Percentiles rank a stretch among this genome's conserved stretches.
phyloP scores from a whole-genome alignment of 225 moss, liverwort and hornwort genomes.

The Pseudoscleropodium purum region DNA sequence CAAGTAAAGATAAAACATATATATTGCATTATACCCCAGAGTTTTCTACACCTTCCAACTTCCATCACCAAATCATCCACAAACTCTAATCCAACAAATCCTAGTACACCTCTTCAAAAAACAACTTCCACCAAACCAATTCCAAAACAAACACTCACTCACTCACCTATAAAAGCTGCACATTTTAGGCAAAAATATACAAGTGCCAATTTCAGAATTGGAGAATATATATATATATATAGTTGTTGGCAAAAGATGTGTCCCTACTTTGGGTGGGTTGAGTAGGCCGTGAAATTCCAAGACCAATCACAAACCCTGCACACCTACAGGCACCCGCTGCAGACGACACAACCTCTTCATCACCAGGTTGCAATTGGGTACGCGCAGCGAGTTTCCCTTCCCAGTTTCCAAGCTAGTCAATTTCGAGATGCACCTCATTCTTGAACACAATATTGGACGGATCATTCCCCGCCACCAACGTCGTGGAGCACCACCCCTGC shows the following conservation, averaged over 20 bases:
- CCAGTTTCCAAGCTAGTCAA: neutral
- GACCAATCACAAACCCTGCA: neutral
- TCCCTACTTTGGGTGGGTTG: neutral
- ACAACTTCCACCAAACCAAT: neutral
- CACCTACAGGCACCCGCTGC: neutral
- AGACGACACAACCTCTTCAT: neutral
- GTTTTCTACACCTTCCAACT: neutral
- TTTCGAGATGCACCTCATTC: neutral
- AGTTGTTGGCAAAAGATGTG: no score
- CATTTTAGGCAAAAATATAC: neutral
- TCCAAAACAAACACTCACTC: no score
- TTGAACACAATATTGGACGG: neutral
- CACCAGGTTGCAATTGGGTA: neutral
- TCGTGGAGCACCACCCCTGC: neutral
- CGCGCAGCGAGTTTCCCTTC: neutral
- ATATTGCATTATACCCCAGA: fast-evolving
- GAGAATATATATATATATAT: no score
- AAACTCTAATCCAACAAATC: fast-evolving
- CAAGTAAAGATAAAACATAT: neutral
- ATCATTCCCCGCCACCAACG: neutral
- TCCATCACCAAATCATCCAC: neutral
- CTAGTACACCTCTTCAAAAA: fast-evolving
- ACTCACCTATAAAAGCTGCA: neutral
- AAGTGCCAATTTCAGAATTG: neutral
- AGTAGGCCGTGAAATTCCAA: neutral